Conservation (phyloP, 2,329 filamentous ascomycete species). For the Colletotrichum sp. region DNA sequence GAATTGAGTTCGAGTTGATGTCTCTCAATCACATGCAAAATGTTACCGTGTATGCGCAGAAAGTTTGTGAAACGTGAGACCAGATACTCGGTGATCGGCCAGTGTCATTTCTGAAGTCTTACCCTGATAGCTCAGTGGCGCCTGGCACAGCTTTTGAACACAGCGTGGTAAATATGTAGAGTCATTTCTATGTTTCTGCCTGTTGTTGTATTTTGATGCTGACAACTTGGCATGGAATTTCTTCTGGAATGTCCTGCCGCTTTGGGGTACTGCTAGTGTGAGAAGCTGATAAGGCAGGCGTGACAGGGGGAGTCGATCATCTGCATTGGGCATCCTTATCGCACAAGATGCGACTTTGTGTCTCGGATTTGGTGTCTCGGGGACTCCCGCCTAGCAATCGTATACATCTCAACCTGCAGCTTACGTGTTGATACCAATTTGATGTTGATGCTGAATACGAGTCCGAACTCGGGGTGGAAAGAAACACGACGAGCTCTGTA, state of each 20-base stretch:
- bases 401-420: not conserved
- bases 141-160: not conserved
- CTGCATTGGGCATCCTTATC: not conserved
- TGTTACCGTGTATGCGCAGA: fast-evolving
- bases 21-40: not conserved
- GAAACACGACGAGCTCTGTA: not conserved
- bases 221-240: not conserved
- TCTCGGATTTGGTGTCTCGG: not conserved
- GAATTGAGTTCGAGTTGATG: not conserved
- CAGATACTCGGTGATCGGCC: not conserved
- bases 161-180: not conserved
- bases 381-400: not conserved
- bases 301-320: not conserved
- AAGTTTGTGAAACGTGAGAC: not conserved
- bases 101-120: not conserved
- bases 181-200: not conserved
- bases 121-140: not conserved
- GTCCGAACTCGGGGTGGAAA: not conserved
- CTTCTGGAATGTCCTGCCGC: not conserved
- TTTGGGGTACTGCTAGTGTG: not conserved
- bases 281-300: not conserved
- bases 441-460: not conserved
- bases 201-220: not conserved
- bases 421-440: not conserved
- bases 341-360: not conserved